phyloP scores from a whole-genome alignment of 805 yeast species.

The Wickerhamiella spandovensis region DNA sequence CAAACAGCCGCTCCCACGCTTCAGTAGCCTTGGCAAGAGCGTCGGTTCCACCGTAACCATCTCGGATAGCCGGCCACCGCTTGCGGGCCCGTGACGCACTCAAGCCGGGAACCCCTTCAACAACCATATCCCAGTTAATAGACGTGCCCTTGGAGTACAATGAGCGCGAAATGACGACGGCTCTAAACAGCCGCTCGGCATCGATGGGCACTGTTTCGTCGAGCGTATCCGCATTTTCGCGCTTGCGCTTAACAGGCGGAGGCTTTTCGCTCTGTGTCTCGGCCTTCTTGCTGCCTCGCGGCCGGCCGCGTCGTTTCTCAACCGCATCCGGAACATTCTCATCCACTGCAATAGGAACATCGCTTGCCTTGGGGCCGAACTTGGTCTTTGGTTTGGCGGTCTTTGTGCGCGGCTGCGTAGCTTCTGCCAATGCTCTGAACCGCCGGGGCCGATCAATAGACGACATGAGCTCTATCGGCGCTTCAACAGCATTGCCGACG shows the following conservation, averaged over 20 bases:
- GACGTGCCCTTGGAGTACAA: slow-evolving; percentile 26
- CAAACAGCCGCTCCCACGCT: slow-evolving; percentile 54
- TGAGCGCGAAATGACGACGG: slow-evolving; percentile 56
- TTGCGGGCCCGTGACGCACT: slow-evolving; percentile 36
- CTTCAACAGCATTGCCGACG: background rate
- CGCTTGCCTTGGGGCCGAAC: slow-evolving; percentile 1
- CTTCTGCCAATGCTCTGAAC: slow-evolving; percentile 2
- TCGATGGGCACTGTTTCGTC: slow-evolving; percentile 18
- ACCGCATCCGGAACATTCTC: background rate
- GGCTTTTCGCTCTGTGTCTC: background rate
- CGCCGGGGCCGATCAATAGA: background rate
- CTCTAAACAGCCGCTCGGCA: slow-evolving; percentile 42
- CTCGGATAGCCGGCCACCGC: slow-evolving; percentile 60
- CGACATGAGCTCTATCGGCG: background rate
- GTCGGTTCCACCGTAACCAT: slow-evolving; percentile 44
- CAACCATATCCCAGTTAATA: slow-evolving; percentile 54
- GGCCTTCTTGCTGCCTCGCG: background rate
- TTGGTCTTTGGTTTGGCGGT: background rate
- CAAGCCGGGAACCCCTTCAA: slow-evolving; percentile 32
- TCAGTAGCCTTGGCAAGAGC: slow-evolving; percentile 41
- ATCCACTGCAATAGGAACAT: background rate
- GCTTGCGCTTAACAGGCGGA: background rate
- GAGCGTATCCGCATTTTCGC: slow-evolving; percentile 1
- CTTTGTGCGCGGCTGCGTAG: background rate
- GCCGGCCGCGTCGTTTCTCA: background rate